phyloP scores from a whole-genome alignment of 805 yeast species.

The Kodamaea kaohsiungensis region DNA sequence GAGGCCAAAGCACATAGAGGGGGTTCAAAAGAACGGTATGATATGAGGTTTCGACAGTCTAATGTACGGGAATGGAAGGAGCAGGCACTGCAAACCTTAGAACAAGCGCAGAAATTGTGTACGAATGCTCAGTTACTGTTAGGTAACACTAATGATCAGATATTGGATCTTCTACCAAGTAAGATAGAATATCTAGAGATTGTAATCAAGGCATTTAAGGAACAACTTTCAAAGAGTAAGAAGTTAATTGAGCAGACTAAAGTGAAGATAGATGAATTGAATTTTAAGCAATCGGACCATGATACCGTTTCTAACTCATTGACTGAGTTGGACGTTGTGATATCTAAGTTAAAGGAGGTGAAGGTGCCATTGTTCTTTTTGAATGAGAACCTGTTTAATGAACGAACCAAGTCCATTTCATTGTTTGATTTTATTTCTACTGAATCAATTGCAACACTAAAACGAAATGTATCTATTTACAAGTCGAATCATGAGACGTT shows the following conservation, averaged over 20 bases:
- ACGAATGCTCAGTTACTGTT: conserved; percentile 35
- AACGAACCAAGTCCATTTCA: conserved; percentile 6
- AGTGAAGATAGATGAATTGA: not conserved
- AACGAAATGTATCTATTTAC: conserved; percentile 28
- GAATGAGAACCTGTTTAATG: not conserved
- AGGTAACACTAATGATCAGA: conserved; percentile 22
- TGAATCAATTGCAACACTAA: conserved; percentile 29
- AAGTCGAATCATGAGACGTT: conserved; percentile 25
- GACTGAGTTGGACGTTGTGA: conserved; percentile 4
- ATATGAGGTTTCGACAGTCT: conserved; percentile 4
- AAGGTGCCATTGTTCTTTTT: conserved; percentile 3
- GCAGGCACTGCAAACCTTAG: conserved; percentile 29
- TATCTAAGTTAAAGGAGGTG: not conserved
- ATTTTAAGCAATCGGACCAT: not conserved
- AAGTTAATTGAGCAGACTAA: conserved; percentile 18
- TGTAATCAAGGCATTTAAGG: conserved; percentile 17
- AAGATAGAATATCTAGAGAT: conserved; percentile 18
- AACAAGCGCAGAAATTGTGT: conserved; percentile 33
- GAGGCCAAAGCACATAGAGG: not conserved
- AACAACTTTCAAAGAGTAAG: conserved; percentile 16
- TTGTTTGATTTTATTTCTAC: conserved; percentile 36
- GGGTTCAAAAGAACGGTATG: not conserved
- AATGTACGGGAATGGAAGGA: conserved; percentile 27
- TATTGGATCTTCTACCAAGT: conserved; percentile 26
- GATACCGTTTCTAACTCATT: not conserved